A percentile compares a stretch with the other conserved stretches of the same genome.
Evolutionary conservation across 2,329 filamentous ascomycete species (phyloP).

Genomic region (Zymoseptoria tritici): DNA sequence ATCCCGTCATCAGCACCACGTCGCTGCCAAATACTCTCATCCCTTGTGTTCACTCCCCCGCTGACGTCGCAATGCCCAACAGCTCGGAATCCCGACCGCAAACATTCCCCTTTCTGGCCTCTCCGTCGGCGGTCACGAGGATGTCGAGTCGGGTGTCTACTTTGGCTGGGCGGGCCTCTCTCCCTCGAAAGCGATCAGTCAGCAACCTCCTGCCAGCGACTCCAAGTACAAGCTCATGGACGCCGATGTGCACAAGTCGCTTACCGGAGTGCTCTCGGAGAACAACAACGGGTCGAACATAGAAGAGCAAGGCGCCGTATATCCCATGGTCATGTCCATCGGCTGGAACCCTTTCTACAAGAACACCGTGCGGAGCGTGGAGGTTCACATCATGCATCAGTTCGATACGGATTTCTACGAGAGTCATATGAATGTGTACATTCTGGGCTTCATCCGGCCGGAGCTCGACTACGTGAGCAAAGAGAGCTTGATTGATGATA

Average conservation of each 20-base stretch:
- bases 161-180: conserved; percentile 78
- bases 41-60: conserved; percentile 1
- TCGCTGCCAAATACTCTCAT: conserved; percentile 1
- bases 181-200: conserved; percentile 20
- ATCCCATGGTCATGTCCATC: conserved; percentile 87
- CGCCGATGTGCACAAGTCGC: conserved; percentile 9
- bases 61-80: conserved; percentile 10
- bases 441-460: conserved; percentile 80
- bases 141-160: conserved; percentile 74
- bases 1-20: conserved; percentile 5
- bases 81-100: conserved; percentile 94
- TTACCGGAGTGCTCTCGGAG: conserved; percentile 11
- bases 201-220: conserved; percentile 15
- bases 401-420: conserved; percentile 82
- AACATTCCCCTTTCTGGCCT: conserved; percentile 69
- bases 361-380: conserved; percentile 74
- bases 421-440: conserved; percentile 65
- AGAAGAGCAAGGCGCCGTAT: conserved; percentile 40
- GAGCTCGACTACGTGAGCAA: conserved; percentile 82
- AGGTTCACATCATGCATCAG: conserved; percentile 57
- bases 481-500: conserved; percentile 81
- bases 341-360: conserved; percentile 98
- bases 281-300: conserved; percentile 7
- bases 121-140: conserved; percentile 56
- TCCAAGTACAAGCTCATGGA: conserved; percentile 23